Evolutionary conservation across 805 yeast species (phyloP), one percentile per base, ranked within the genome.

Genomic region (Pichia cabralensis): DNA sequence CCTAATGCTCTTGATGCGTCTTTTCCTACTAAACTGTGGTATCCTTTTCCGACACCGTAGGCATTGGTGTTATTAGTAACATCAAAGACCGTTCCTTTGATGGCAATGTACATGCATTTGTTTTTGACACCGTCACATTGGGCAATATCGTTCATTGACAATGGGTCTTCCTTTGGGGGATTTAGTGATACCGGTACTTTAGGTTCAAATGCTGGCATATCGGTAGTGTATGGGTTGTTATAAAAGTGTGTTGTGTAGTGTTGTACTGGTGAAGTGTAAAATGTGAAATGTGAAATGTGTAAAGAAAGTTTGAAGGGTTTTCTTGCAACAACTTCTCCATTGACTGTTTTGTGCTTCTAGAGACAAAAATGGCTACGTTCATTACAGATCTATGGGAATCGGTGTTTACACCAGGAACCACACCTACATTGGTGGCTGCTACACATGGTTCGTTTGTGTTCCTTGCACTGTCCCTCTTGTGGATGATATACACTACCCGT

Each of bases 391-490:
- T 89, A 28, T 88, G 96, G 96, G 78, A 81, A 36, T 82, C 95
- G 11, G 74, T 92, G 19, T 83, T 89, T 58, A 77, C 84, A 13
- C 96, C 97, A 6, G 98, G 98, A 1, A 74, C 95, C 1, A 73
- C 92, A 1, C 96, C 96, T 1, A 85, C 94, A 1, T 67, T 92
- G 33, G 66, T 86, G n/a, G 65, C 68, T 25, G 96, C 97, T 2
- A 89, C 96, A 0, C 96, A 92, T 53, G 68, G 63, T 2, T 80
- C 96, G 2, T 92, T 92, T 49, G 62, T 69, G 1, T 65, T 80
- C 9, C 65, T 92, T 36, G 62, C 76, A 10, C 30, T 71, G 5
- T 67, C 82, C 1, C 64, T 89, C 40, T 41, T 62, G 1, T 60
- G 66, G 38, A 69, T 89, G 60, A 67, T 78, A 21, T 72, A 67